Evolutionary conservation across 768 basidiomycete species (phyloP).

Genomic region (Boletus rubroflammeus): DNA sequence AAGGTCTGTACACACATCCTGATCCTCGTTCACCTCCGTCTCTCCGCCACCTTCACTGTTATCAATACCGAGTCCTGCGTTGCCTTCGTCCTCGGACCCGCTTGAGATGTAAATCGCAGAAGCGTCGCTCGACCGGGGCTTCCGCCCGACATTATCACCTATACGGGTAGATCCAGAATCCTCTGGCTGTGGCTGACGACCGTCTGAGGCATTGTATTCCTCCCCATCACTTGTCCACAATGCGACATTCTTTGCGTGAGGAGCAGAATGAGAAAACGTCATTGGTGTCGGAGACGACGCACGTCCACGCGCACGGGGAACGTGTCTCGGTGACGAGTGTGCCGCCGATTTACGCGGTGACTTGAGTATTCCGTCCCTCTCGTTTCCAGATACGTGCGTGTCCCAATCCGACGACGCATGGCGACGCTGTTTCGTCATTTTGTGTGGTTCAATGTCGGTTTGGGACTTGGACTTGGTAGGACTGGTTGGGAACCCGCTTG

Average conservation of each 20-base stretch:
- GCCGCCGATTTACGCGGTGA: conserved; percentile 25
- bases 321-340: conserved; percentile 26
- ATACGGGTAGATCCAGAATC: not conserved
- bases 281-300: conserved; percentile 15
- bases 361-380: conserved; percentile 11
- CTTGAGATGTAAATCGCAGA: conserved; percentile 27
- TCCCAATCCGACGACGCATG: conserved; percentile 4
- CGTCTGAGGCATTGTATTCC: not conserved
- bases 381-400: not conserved
- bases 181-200: not conserved
- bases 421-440: conserved; percentile 1
- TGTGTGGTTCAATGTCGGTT: not conserved
- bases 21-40: not conserved
- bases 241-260: not conserved
- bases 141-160: not conserved
- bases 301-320: not conserved
- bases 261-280: not conserved
- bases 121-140: conserved; percentile 8
- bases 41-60: not conserved
- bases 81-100: conserved; percentile 23
- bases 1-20: not conserved
- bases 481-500: conserved; percentile 9
- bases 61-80: not conserved
- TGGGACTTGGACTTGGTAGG: conserved; percentile 3
- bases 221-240: not conserved